phyloP scores from a whole-genome alignment of 331 rosid genomes.

The Prunus yedoensis region DNA sequence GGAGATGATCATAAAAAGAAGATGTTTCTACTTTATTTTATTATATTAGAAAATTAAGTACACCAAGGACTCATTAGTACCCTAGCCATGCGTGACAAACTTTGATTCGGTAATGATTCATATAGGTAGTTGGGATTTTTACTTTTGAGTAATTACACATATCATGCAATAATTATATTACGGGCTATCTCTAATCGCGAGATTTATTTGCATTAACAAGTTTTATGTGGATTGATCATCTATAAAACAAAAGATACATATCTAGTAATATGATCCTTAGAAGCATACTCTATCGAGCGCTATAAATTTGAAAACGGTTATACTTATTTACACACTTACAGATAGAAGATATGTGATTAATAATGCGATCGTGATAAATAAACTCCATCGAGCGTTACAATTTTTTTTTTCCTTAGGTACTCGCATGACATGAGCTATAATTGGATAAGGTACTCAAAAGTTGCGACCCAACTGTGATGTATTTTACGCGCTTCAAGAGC shows the following conservation, averaged over 20 bases:
- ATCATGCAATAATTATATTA: background rate
- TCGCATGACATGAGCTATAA: background rate
- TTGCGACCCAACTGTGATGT: constrained; percentile 1
- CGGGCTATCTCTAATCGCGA: too few species aligned
- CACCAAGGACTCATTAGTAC: constrained; percentile 11
- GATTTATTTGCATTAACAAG: too few species aligned
- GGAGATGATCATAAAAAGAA: background rate
- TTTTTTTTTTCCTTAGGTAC: too few species aligned
- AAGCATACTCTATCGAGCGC: too few species aligned
- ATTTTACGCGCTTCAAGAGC: constrained; percentile 16
- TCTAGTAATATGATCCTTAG: too few species aligned
- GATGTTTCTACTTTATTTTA: background rate
- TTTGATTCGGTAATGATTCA: background rate
- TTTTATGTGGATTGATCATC: too few species aligned
- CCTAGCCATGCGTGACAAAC: constrained; percentile 16
- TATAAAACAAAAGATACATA: too few species aligned
- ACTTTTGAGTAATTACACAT: background rate
- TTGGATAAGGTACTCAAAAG: background rate
- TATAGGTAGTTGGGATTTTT: background rate
- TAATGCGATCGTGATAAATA: too few species aligned
- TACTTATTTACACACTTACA: accelerated
- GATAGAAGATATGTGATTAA: too few species aligned
- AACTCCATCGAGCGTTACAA: too few species aligned
- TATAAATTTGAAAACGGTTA: too few species aligned
- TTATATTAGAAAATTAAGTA: background rate